Evolutionary conservation across 441 rosid species (phyloP).

Genomic region (Gossypium davidsonii): DNA sequence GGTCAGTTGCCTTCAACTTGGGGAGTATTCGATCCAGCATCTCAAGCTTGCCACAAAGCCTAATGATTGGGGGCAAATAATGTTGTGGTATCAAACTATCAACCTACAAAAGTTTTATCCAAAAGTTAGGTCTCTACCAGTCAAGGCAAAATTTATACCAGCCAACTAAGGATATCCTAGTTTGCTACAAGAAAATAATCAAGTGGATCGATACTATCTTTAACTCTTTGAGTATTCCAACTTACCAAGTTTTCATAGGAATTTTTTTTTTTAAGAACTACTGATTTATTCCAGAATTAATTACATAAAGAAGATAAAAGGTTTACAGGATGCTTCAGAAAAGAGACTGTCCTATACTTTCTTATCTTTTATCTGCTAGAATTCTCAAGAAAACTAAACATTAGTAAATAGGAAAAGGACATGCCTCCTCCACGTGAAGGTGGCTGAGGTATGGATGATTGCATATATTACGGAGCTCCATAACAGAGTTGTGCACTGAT

Average conservation of each 20-base stretch:
- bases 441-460: slow-evolving; percentile 97
- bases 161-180: neutral
- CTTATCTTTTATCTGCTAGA: neutral
- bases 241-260: neutral
- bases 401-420: slow-evolving; percentile 17
- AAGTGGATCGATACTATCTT: neutral
- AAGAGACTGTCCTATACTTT: neutral
- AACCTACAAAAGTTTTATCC: slow-evolving; percentile 47
- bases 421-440: slow-evolving; percentile 89
- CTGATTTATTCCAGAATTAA: slow-evolving; percentile 7
- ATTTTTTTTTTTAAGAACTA: neutral
- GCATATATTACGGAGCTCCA: slow-evolving; percentile 97
- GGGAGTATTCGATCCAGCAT: slow-evolving; percentile 91
- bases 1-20: slow-evolving; percentile 87
- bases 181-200: slow-evolving; percentile 4
- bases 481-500: slow-evolving; percentile 90
- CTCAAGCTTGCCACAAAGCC: slow-evolving; percentile 97
- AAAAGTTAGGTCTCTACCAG: slow-evolving; percentile 9
- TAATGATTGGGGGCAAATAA: slow-evolving; percentile 73
- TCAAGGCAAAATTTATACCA: slow-evolving; percentile 10
- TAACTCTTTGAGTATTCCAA: neutral
- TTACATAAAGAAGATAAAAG: slow-evolving; percentile 4
- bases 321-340: slow-evolving; percentile 7
- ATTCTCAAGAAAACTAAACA: slow-evolving; percentile 17
- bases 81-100: slow-evolving; percentile 69